Evolutionary conservation across 768 basidiomycete species (phyloP).

Genomic region (Phanerochaete sordida): DNA sequence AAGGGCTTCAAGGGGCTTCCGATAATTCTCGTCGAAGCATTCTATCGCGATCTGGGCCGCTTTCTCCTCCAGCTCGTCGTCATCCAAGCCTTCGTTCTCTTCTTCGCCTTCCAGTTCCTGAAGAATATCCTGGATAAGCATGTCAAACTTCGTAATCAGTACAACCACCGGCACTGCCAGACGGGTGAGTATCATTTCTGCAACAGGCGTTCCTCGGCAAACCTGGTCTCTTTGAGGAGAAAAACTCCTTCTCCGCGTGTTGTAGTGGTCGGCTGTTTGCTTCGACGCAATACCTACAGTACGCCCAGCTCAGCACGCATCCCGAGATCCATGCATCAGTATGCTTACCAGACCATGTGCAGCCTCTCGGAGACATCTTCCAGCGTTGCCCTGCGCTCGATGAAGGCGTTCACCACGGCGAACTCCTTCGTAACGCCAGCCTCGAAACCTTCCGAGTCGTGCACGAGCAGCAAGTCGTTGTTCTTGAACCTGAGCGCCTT

Average conservation of each 20-base stretch:
- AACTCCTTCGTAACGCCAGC: background rate
- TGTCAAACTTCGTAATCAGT: background rate
- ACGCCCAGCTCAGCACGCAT: background rate
- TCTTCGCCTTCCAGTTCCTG: slow-evolving; percentile 1
- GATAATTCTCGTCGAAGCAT: background rate
- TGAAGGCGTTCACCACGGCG: background rate
- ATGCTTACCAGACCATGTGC: background rate
- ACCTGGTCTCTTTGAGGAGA: background rate
- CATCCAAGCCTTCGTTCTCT: background rate
- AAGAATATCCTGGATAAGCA: background rate
- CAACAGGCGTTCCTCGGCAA: too few relatives aligned
- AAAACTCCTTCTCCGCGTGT: background rate
- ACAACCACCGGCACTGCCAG: background rate
- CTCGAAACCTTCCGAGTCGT: slow-evolving; percentile 1
- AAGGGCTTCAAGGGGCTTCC: background rate
- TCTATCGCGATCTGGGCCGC: background rate
- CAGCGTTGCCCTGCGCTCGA: background rate
- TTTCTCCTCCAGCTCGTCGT: background rate
- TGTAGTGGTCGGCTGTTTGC: background rate
- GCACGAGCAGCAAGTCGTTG: background rate
- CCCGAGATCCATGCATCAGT: background rate
- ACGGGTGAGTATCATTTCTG: background rate
- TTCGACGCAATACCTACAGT: background rate
- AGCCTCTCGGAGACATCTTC: background rate
- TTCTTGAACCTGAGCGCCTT: background rate